A percentile compares a stretch with the other conserved stretches of the same genome.
Evolutionary conservation across 805 yeast genomes (phyloP).

Genomic region (Saturnispora galanensis): DNA sequence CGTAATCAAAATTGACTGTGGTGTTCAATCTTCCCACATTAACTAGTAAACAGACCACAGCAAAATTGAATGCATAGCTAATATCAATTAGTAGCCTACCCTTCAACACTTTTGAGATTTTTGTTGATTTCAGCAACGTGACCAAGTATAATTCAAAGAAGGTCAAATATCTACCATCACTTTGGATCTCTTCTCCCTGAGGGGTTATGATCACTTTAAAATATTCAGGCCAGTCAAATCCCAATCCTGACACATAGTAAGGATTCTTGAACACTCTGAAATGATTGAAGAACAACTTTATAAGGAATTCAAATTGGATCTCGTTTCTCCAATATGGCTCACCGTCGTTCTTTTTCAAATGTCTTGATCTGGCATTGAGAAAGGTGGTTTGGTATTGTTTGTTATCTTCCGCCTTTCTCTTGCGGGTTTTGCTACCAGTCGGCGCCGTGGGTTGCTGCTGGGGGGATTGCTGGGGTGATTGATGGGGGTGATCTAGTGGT

Average conservation of each 20-base stretch:
- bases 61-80: slow-evolving; percentile 28
- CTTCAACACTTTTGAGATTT: slow-evolving; percentile 72
- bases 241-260: slow-evolving; percentile 29
- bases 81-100: slow-evolving; percentile 64
- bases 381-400: slow-evolving; percentile 22
- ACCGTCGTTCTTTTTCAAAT: slow-evolving; percentile 82
- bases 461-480: no score
- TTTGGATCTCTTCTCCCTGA: slow-evolving; percentile 16
- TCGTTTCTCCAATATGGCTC: slow-evolving; percentile 86
- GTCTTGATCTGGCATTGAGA: slow-evolving; percentile 33
- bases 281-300: slow-evolving; percentile 52
- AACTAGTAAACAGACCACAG: slow-evolving; percentile 56
- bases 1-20: slow-evolving; percentile 87
- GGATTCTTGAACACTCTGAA: slow-evolving; percentile 60
- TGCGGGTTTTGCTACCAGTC: no score
- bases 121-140: slow-evolving; percentile 72
- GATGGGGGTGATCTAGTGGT: no score
- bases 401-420: not conserved
- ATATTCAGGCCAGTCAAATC: slow-evolving; percentile 30
- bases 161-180: slow-evolving; percentile 42
- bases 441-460: no score
- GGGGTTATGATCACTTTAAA: slow-evolving; percentile 19
- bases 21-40: slow-evolving; percentile 93
- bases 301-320: slow-evolving; percentile 73
- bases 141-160: slow-evolving; percentile 79